These are phyloP conservation scores for Aspergillus melleus DNA, from an alignment of 2,329 filamentous ascomycete species.

Conservation along the genomic window DNA sequence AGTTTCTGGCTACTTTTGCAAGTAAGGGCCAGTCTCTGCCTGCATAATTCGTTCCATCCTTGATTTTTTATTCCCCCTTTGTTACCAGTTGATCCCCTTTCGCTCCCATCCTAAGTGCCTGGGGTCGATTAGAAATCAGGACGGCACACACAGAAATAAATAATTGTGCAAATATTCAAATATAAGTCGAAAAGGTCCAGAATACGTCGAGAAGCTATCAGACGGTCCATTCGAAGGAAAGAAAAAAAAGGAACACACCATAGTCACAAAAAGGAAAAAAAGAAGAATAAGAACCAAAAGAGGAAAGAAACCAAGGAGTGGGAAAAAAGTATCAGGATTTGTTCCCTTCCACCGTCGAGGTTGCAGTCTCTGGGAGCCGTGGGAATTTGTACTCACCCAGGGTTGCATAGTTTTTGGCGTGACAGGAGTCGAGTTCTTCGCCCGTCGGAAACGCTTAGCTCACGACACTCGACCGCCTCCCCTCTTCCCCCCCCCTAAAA, in stretches of 20 bases:
- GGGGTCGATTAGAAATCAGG: not conserved
- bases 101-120: not conserved
- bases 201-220: no score
- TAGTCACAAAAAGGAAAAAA: not conserved
- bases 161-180: not conserved
- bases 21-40: conserved; percentile 19
- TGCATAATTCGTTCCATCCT: conserved; percentile 6
- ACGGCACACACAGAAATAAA: not conserved
- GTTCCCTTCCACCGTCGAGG: not conserved
- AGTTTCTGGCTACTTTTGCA: conserved; percentile 15
- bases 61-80: not conserved
- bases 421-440: conserved; percentile 15
- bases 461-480: conserved; percentile 27
- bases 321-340: not conserved
- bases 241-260: not conserved
- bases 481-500: conserved; percentile 33
- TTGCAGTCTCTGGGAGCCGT: conserved; percentile 18
- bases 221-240: not conserved
- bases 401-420: conserved; percentile 22
- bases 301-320: no score
- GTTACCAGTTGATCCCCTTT: not conserved
- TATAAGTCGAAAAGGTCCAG: not conserved
- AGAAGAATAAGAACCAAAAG: not conserved
- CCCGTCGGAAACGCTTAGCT: conserved; percentile 17
- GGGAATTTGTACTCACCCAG: conserved; percentile 24